Conservation (phyloP, 768 basidiomycete species). For the Tulasnella sp. region DNA sequence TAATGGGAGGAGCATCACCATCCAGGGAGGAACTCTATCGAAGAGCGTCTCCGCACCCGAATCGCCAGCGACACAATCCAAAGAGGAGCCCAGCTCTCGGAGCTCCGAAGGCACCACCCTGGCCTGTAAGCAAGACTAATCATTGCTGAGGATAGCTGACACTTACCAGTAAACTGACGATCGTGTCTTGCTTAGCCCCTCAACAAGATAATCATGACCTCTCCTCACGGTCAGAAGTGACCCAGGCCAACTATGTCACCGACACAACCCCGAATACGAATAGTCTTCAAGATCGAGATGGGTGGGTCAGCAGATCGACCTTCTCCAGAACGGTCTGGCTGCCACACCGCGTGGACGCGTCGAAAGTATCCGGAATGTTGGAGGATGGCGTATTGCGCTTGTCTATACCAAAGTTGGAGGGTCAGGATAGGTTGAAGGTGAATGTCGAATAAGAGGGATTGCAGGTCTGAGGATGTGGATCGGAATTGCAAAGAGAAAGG, state of each 20-base stretch:
- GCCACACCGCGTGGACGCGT: constrained; percentile 13
- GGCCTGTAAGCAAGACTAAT: too few relatives aligned
- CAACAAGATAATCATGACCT: background rate
- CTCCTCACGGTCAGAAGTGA: background rate
- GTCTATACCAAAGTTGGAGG: constrained; percentile 18
- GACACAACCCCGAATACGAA: background rate
- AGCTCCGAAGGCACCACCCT: background rate
- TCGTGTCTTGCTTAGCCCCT: background rate
- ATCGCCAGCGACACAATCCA: too few relatives aligned
- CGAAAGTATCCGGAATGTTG: constrained; percentile 16
- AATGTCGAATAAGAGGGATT: constrained; percentile 8
- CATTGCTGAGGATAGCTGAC: background rate
- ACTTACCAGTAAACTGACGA: background rate
- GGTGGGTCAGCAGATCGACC: constrained; percentile 8
- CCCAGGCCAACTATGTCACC: background rate
- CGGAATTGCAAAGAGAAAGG: too few relatives aligned
- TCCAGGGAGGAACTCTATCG: constrained; percentile 10
- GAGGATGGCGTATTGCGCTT: constrained; percentile 18
- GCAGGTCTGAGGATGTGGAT: too few relatives aligned
- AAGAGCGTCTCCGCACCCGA: background rate
- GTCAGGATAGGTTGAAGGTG: background rate
- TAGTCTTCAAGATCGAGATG: too few relatives aligned
- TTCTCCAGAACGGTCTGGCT: constrained; percentile 19
- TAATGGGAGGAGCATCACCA: constrained; percentile 16
- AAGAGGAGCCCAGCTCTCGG: background rate